Conservation (phyloP, 2,329 filamentous ascomycete genomes). For the Aspergillus amoenus region DNA sequence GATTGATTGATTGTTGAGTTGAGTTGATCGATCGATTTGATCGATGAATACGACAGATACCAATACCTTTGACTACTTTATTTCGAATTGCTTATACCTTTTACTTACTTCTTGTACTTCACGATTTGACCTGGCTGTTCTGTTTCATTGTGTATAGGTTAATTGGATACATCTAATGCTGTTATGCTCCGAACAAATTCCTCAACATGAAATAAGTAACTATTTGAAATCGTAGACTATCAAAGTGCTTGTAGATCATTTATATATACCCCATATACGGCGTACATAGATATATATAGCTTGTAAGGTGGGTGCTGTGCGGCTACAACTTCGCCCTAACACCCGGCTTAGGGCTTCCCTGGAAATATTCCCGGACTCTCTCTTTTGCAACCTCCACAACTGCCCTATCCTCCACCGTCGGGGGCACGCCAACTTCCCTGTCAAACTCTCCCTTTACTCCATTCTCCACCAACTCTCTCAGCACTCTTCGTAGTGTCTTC, state of each 20-base stretch:
- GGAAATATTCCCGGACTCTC: constrained; percentile 75
- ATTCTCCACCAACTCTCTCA: constrained; percentile 82
- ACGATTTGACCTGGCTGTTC: constrained; percentile 4
- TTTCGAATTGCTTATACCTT: constrained; percentile 1
- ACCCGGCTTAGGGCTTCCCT: constrained; percentile 23
- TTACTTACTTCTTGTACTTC: background rate
- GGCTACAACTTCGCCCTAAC: constrained; percentile 45
- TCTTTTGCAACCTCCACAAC: constrained; percentile 72
- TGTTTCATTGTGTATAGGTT: constrained; percentile 14
- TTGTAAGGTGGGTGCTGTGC: background rate
- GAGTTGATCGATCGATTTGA: constrained; percentile 2
- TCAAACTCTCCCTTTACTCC: constrained; percentile 71
- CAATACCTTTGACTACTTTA: background rate
- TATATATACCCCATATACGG: background rate
- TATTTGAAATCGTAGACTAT: background rate
- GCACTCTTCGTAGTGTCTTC: constrained; percentile 79
- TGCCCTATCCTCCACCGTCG: constrained; percentile 77
- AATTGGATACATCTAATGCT: constrained; percentile 5
- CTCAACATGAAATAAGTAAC: background rate
- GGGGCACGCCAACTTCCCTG: constrained; percentile 71
- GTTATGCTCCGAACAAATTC: background rate
- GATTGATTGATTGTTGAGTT: background rate
- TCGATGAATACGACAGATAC: constrained; percentile 14
- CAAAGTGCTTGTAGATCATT: too few relatives aligned
- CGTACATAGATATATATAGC: background rate